Base-by-base conservation (phyloP, 345 rosid species). In the Lepidium didymum region DNA sequence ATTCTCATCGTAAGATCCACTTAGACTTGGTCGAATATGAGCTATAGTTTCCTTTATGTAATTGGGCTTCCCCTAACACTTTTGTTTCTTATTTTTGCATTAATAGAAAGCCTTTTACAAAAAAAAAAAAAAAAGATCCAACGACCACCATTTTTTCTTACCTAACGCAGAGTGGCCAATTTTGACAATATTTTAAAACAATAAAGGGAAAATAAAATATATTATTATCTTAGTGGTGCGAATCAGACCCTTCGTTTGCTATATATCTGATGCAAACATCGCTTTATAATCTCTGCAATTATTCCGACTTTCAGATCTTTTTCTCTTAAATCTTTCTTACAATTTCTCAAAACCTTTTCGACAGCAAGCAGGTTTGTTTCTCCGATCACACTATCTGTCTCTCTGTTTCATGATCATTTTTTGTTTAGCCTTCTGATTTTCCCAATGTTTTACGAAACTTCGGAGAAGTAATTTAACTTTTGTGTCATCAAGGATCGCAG, bases 81-180 rank as follows among this genome's bases (percentile, higher is more conserved):
- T n/a, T n/a, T n/a, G n/a, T n/a, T n/a, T n/a, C n/a, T n/a, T n/a
- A n/a, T n/a, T n/a, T n/a, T n/a, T n/a, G n/a, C n/a, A n/a, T n/a
- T n/a, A n/a, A n/a, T n/a, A n/a, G n/a, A n/a, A n/a, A n/a, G n/a
- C n/a, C n/a, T n/a, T n/a, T n/a, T n/a, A n/a, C n/a, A n/a, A n/a
- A n/a, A n/a, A n/a, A n/a, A n/a, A n/a, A n/a, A n/a, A n/a, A n/a
- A n/a, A n/a, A 54, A 37, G 31, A 67, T 56, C 37, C 19, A 45
- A 10, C 52, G n/a, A 66, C 72, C 27, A 73, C 66, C 41, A 38
- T 66, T 27, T 52, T 37, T 53, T 44, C 45, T 74, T 50, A 74
- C 77, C 77, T 60, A 74, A 74, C 77, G 13, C 64, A 14, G 64
- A 67, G 73, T 67, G 58, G 69, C 64, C 78, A 68, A 55, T 62